These are phyloP conservation scores for Elongisporangium anandrum DNA, from an alignment of 352 stramenopile species.

Conservation along the genomic window DNA sequence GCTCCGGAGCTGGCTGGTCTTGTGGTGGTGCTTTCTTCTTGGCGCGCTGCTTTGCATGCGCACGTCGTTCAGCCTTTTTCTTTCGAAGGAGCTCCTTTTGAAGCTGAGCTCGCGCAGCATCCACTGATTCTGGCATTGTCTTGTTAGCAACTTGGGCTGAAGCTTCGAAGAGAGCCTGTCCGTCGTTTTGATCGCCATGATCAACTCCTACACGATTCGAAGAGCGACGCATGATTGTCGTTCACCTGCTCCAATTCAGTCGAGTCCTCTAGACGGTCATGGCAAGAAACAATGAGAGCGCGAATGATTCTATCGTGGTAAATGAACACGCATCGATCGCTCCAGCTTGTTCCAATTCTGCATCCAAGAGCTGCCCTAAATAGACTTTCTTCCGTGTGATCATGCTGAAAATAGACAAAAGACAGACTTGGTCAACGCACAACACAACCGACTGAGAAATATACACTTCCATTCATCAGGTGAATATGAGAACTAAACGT, in stretches of 20 bases:
- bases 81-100: conserved; percentile 44
- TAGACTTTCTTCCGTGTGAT: neutral
- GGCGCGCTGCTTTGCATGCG: conserved; percentile 32
- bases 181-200: neutral
- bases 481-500: neutral
- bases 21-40: conserved; percentile 12
- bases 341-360: no score
- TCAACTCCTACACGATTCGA: neutral
- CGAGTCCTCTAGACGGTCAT: neutral
- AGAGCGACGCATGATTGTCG: neutral
- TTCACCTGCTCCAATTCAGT: no score
- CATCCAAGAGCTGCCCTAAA: neutral
- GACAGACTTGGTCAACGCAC: neutral
- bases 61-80: conserved; percentile 46
- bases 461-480: neutral
- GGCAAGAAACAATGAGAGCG: neutral
- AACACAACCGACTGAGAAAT: neutral
- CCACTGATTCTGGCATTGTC: conserved; percentile 7
- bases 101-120: conserved; percentile 19
- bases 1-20: neutral
- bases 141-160: neutral
- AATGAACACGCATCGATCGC: no score
- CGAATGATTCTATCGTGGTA: neutral
- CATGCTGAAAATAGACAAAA: neutral
- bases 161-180: no score